Evolutionary conservation across 306 rosid species (phyloP).

Genomic region (Acacia crassicarpa): DNA sequence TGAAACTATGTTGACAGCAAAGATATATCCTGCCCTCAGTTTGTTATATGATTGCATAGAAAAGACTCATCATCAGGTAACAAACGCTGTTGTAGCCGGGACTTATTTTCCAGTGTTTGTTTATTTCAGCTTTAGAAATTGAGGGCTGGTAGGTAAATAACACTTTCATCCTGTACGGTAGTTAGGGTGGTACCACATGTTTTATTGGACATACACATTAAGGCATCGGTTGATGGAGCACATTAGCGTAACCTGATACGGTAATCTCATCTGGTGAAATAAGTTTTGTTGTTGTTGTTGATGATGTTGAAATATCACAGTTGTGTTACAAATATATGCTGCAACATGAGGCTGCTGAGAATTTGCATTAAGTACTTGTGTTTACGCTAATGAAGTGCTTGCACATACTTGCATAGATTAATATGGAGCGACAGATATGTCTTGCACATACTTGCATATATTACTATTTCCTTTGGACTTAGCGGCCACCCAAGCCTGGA

Average conservation of each 20-base stretch:
- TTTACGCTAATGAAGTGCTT: background rate
- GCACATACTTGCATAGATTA: no score
- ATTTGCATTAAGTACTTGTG: background rate
- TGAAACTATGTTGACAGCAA: conserved; percentile 1
- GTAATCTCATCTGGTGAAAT: background rate
- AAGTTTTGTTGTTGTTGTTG: background rate
- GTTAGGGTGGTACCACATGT: background rate
- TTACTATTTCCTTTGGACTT: background rate
- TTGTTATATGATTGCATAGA: conserved; percentile 25
- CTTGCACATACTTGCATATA: no score
- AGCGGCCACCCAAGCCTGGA: background rate
- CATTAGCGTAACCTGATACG: background rate
- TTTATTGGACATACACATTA: background rate
- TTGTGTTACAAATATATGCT: background rate
- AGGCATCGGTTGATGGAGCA: background rate
- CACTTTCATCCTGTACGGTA: background rate
- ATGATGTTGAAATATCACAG: background rate
- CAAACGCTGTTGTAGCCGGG: background rate
- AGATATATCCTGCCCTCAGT: conserved; percentile 14
- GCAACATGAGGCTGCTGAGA: background rate
- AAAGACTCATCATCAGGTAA: background rate
- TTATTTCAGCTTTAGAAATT: background rate
- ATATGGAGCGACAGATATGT: background rate
- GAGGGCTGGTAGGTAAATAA: background rate
- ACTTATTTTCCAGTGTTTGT: background rate